Evolutionary conservation across 106 monocot genomes (phyloP), one percentile per base, ranked within the genome.

Genomic region (Dendrobium officinale): DNA sequence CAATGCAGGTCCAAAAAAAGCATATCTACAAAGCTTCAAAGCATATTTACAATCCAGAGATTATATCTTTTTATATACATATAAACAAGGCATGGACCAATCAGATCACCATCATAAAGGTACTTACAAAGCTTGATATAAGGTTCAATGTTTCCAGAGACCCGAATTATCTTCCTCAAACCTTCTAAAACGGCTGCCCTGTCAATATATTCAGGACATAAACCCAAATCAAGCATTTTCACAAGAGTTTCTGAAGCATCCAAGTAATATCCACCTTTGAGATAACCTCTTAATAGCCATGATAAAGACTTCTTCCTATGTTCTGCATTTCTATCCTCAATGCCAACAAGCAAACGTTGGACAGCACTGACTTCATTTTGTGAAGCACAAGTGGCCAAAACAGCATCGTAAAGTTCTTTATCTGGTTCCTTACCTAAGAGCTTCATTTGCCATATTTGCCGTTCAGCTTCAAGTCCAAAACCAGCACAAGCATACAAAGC

Each of bases 341-440:
- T 77, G 31, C 92, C 86, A 11, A 89, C 83, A 66, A 98, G 91
- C 73, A 98, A 78, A 31, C 97, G 81, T 20, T 79, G 73, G 42
- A 98, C 91, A 19, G 92, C 82, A 79, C 79, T 78, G 8, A 40
- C 84, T 83, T 98, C 97, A 13, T 92, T 92, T 85, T 97, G 94
- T 16, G 96, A 94, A 66, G 96, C 96, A 75, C 96, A 97, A 45
- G 91, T 92, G 37, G 96, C 96, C 73, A 94, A 86, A 15, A 97
- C 87, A 73, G 83, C 80, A 80, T 97, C 88, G 78, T 82, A 92
- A 45, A 97, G 82, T 73, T 92, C 90, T 78, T 77, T 88, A 49
- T 91, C 91, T 20, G 97, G 97, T 40, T 92, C 85, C 67, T 87
- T 94, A 16, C 94, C 94, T 27, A 75, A 82, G 19, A 98, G 75